Evolutionary conservation across 331 rosid species (phyloP), one percentile per base, ranked within the genome.

Genomic region (Malus hybrid): DNA sequence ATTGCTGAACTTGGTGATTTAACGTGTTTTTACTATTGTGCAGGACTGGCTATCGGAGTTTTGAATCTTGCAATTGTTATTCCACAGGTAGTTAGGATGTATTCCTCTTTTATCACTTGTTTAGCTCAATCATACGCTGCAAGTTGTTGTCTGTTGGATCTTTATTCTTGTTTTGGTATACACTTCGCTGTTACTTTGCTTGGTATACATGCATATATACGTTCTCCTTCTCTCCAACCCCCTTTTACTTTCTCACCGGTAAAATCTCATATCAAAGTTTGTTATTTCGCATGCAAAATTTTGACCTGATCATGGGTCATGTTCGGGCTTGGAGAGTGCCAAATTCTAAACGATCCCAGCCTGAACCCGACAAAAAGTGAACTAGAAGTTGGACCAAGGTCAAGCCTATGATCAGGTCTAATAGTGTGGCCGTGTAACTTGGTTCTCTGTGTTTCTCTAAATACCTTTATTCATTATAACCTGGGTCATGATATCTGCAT

Each of bases 11-110:
- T 73, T 52, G 81, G 57, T 78, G 60, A 66, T 77, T 84, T 74
- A 79, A 44, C 75, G 39, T 66, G 24, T 78, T 77, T 82, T 70
- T 78, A 67, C 83, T 81, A 67, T 69, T 75, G 46, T 76, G 70
- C 91, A 95, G 99, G 99, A 67, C 82, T 95, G 91, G 99, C 99
- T 76, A 92, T 90, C 11, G 97, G 99, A 84, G 99, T 95, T 85
- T 81, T 95, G 67, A 95, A 95, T 89, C 99, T 95, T 68, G 95
- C 99, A 42, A 91, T 95, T 77, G 99, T 95, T 74, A 76, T 93
- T 83, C 99, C 99, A 67, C 99, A 92, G 99, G 99, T 95, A 87
- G n/a, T 79, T 76, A 59, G 69, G 64, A 67, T 65, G 60, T 71
- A 29, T 70, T 59, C 39, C 1, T 67, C 36, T 19, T 60, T 5